Percentiles rank a stretch among this genome's conserved stretches.
Conservation (phyloP, 2,329 filamentous ascomycete genomes). For the Trichophyton simii region DNA sequence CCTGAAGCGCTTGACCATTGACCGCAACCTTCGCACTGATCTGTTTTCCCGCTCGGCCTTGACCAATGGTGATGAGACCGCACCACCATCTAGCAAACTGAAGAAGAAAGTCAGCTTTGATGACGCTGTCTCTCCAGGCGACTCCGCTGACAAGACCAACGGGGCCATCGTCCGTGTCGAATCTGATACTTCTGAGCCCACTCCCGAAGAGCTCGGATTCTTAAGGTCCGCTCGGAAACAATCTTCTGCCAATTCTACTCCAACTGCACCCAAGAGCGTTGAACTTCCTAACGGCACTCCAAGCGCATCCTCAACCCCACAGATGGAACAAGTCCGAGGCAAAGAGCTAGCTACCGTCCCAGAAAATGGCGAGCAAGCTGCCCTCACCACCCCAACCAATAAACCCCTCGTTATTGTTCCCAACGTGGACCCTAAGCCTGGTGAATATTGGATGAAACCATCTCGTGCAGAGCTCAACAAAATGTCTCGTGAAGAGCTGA, state of each 20-base stretch:
- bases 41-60: conserved; percentile 38
- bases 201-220: conserved; percentile 48
- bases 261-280: conserved; percentile 29
- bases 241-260: conserved; percentile 22
- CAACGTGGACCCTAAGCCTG: conserved; percentile 44
- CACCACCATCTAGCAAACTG: conserved; percentile 22
- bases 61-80: conserved; percentile 30
- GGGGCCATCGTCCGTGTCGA: conserved; percentile 44
- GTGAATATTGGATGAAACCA: conserved; percentile 80
- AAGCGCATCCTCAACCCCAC: conserved; percentile 32
- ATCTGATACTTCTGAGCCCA: conserved; percentile 40
- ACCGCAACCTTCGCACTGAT: conserved; percentile 64
- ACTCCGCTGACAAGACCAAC: conserved; percentile 24
- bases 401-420: conserved; percentile 22
- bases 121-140: conserved; percentile 43
- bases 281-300: conserved; percentile 15
- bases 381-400: conserved; percentile 30
- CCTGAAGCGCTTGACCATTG: conserved; percentile 86
- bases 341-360: conserved; percentile 69
- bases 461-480: conserved; percentile 59
- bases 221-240: conserved; percentile 42
- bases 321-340: conserved; percentile 60
- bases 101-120: conserved; percentile 92
- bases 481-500: conserved; percentile 68
- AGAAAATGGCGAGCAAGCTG: conserved; percentile 46